Evolutionary conservation across 2,329 filamentous ascomycete genomes (phyloP), one percentile per base, ranked within the genome.

Genomic region (Fonsecaea multimorphosa): DNA sequence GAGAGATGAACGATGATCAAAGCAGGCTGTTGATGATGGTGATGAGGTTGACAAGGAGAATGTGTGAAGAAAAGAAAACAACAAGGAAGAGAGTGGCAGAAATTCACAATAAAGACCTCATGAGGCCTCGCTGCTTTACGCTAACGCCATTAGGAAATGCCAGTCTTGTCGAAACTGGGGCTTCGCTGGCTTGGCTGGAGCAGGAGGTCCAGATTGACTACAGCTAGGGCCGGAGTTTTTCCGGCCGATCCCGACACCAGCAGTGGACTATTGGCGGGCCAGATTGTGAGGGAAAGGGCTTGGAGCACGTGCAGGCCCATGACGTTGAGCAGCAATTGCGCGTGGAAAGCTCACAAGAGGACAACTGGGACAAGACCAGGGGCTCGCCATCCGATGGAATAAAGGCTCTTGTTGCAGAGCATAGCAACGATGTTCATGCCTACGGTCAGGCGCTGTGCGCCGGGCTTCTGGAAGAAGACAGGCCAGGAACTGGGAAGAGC

Each of bases 381-480:
- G 44, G 4, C 22, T 16, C 49, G 29, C 36, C 22, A 27, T 61
- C 58, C 27, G 27, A 22, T 22, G 34, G 52, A n/a, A 34, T 2
- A 24, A 46, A 51, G 34, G 36, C 14, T 11, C 22, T 1, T 3
- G 27, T 60, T 29, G 24, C 22, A 14, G 19, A 34, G 19, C 3
- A 22, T 12, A 24, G 14, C 38, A 55, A 32, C 34, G 31, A 78
- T 72, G 65, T 66, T 68, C 22, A 1, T 64, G 36, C 63, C 64
- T 11, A 64, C 40, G 57, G 54, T 68, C 36, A 58, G 65, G 49
- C 70, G 72, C 59, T 71, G 62, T 64, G 72, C 71, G 58, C 72
- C 72, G 38, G 70, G 72, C 27, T 71, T 73, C 65, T 72, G 71
- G 69, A 68, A 61, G 52, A 72, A 70, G 46, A 73, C 71, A 7